Conservation (phyloP, 2,329 filamentous ascomycete genomes). For the Microthyrium microscopicum region DNA sequence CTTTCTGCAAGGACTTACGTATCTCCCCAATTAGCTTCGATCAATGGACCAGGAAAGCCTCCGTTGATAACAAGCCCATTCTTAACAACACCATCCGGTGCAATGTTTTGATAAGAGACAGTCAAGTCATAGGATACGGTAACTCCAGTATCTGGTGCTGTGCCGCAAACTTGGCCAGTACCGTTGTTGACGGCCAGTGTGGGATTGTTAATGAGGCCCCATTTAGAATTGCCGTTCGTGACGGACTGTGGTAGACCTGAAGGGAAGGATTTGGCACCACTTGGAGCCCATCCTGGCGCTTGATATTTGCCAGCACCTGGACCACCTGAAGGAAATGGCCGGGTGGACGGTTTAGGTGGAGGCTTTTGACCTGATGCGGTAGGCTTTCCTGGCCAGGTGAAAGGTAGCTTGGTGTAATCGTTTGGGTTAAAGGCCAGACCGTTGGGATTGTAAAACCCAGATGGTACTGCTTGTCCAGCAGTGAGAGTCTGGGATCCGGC, state of each 20-base stretch:
- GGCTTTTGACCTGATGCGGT: constrained; percentile 11
- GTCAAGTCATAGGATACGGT: constrained; percentile 16
- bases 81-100: constrained; percentile 17
- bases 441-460: no score
- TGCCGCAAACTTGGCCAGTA: constrained; percentile 9
- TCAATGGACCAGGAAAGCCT: constrained; percentile 19
- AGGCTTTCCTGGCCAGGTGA: constrained; percentile 15
- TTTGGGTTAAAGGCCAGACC: constrained; percentile 18
- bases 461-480: no score
- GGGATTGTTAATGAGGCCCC: constrained; percentile 16
- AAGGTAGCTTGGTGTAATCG: constrained; percentile 14
- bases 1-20: constrained; percentile 9
- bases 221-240: constrained; percentile 16
- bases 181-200: constrained; percentile 10
- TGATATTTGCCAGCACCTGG: constrained; percentile 2
- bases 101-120: constrained; percentile 7
- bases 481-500: no score
- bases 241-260: constrained; percentile 13
- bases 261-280: constrained; percentile 11
- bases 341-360: constrained; percentile 10
- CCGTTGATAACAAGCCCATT: constrained; percentile 19
- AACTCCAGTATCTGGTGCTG: constrained; percentile 18
- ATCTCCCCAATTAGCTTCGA: constrained; percentile 24
- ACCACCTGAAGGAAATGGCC: constrained; percentile 9
- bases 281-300: constrained; percentile 16